A percentile compares a stretch with the other conserved stretches of the same genome.
phyloP scores from a whole-genome alignment of 2,329 filamentous ascomycete species.

The Penicillium fuscoglaucum region DNA sequence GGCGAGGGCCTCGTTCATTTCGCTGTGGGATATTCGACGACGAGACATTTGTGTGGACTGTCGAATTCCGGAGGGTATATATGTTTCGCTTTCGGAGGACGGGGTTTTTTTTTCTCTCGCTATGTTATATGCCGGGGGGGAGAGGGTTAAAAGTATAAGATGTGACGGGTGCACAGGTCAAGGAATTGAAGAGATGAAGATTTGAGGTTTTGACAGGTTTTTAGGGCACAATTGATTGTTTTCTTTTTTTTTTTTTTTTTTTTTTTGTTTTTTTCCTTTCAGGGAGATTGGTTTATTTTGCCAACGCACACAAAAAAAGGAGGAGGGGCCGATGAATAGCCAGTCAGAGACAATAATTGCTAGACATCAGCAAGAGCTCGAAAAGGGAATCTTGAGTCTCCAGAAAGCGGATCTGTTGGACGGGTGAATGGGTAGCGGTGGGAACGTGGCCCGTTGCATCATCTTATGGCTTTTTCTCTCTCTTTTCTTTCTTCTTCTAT shows the following conservation, averaged over 20 bases:
- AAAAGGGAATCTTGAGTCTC: conserved; percentile 22
- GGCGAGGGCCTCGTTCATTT: conserved; percentile 38
- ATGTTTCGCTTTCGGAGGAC: neutral
- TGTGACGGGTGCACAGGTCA: neutral
- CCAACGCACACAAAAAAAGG: conserved; percentile 19
- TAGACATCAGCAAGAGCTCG: conserved; percentile 16
- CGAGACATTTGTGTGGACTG: conserved; percentile 32
- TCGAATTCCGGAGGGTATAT: conserved; percentile 10
- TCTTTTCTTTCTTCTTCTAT: neutral
- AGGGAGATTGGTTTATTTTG: neutral
- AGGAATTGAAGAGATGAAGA: neutral
- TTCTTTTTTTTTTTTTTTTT: neutral
- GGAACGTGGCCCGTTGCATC: conserved; percentile 10
- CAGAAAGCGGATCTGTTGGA: conserved; percentile 16
- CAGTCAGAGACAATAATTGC: conserved; percentile 15
- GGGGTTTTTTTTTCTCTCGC: neutral
- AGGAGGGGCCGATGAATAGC: conserved; percentile 18
- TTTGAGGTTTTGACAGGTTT: neutral
- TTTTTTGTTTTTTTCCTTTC: conserved; percentile 12
- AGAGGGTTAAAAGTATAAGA: neutral
- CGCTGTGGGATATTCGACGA: conserved; percentile 40
- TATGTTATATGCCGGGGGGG: conserved; percentile 12
- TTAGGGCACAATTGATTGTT: neutral
- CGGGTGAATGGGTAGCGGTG: conserved; percentile 9
- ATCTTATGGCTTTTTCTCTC: neutral